phyloP scores from a whole-genome alignment of 2,329 filamentous ascomycete species.

The Elsinoe australis region DNA sequence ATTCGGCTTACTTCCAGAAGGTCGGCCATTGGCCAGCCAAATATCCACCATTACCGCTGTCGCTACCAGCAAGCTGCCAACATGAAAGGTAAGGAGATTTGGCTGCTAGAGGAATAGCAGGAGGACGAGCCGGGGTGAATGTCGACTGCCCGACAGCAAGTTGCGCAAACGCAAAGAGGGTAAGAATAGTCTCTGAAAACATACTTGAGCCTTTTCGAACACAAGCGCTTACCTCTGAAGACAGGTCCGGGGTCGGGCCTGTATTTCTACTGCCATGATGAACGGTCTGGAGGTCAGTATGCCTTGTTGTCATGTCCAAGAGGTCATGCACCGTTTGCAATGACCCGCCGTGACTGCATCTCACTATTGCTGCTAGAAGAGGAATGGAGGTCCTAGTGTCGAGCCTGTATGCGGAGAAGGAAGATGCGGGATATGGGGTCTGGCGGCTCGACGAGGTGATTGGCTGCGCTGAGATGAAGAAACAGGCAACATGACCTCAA shows the following conservation, averaged over 20 bases:
- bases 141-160: constrained; percentile 37
- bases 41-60: constrained; percentile 57
- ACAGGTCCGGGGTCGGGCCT: not conserved
- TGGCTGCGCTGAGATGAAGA: not conserved
- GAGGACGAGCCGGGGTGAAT: constrained; percentile 58
- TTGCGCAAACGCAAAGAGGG: not conserved
- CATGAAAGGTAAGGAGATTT: constrained; percentile 67
- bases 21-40: constrained; percentile 61
- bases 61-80: constrained; percentile 55
- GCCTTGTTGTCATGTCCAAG: not conserved
- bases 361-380: not conserved
- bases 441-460: not conserved
- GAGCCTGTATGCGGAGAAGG: constrained; percentile 4
- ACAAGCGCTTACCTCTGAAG: not conserved
- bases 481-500: not conserved
- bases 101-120: constrained; percentile 64
- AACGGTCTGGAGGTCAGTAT: not conserved
- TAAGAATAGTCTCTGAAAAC: constrained; percentile 17
- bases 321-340: not conserved
- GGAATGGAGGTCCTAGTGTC: not conserved
- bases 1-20: constrained; percentile 57
- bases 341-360: not conserved
- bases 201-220: not conserved
- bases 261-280: not conserved
- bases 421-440: not conserved